These are phyloP conservation scores for Lenwebbia sp. DNA, from an alignment of 345 rosid species.

Conservation along the genomic window DNA sequence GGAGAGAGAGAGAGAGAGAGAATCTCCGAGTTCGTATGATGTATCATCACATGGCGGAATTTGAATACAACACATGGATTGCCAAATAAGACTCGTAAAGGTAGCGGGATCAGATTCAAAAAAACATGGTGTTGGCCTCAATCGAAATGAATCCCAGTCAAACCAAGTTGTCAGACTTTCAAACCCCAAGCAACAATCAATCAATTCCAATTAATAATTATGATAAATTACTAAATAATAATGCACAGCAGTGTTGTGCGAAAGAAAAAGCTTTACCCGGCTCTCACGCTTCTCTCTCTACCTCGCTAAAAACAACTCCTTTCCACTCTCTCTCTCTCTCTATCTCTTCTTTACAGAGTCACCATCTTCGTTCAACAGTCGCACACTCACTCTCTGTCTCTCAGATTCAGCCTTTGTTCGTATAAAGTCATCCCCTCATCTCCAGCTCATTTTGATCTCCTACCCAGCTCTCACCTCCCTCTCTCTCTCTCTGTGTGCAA, in stretches of 20 bases:
- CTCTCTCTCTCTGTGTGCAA: not conserved
- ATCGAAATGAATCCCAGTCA: conserved; percentile 16
- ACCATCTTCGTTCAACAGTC: not conserved
- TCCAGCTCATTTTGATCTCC: not conserved
- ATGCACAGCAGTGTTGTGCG: not conserved
- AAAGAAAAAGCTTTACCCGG: not conserved
- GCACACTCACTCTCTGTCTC: not conserved
- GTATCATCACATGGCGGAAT: not conserved
- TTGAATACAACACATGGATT: not conserved
- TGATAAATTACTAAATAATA: not conserved
- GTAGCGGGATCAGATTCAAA: conserved; percentile 17
- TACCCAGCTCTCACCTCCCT: not conserved
- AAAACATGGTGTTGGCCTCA: conserved; percentile 5
- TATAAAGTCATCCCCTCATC: not conserved
- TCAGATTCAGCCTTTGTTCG: not conserved
- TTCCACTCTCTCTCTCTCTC: not conserved
- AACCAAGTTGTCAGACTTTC: conserved; percentile 14
- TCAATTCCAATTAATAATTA: not conserved
- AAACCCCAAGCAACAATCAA: not conserved
- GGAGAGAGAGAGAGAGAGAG: not conserved
- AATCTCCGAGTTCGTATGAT: not conserved
- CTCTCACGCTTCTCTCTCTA: not conserved
- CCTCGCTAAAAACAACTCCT: not conserved
- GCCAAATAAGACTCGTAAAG: not conserved
- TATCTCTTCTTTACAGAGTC: not conserved